Evolutionary conservation across 768 basidiomycete species (phyloP), one percentile per base, ranked within the genome.

Genomic region (Pleurotus giganteus): DNA sequence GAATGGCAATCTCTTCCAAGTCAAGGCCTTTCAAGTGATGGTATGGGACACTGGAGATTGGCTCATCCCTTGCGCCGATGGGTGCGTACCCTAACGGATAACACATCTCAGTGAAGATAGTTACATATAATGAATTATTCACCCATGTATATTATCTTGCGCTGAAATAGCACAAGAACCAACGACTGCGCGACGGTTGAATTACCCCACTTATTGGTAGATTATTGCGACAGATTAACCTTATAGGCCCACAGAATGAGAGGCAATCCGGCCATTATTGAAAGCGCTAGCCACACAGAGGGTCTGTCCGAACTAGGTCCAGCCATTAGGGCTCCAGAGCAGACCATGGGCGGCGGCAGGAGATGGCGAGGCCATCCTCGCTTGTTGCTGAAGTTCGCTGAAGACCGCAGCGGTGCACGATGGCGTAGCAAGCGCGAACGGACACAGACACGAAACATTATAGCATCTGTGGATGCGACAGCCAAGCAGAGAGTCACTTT

Each of bases 61-160:
- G 46, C 49, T 79, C 74, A 8, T 62, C 60, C 15, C 77, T 67
- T 2, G 75, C 69, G 13, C 74, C 72, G 0, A 71, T 67, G 1
- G 79, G 79, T 0, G 68, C 69, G 32, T 76, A 78, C 0, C 65
- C 66, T 68, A 50, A 12, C 6, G 3, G 17, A 15, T n/a, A 5
- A 2, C 11, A n/a, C 39, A 9, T 27, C n/a, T 4, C 19, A 4
- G 42, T 7, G 24, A 29, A 4, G 21, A 29, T 15, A 15, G n/a
- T 5, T 9, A 23, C 11, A 4, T 11, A 55, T 23, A 5, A 28
- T 11, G 19, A 41, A 7, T 23, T 36, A 41, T 42, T 24, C 37
- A 66, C 75, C 73, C 72, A 82, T 78, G 63, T 82, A 82, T 19
- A 82, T 78, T 34, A 82, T 71, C 45, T 71, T 72, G 2, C 80